Evolutionary conservation across 2,329 filamentous ascomycete genomes (phyloP).

Genomic region (Alternaria postmessia): DNA sequence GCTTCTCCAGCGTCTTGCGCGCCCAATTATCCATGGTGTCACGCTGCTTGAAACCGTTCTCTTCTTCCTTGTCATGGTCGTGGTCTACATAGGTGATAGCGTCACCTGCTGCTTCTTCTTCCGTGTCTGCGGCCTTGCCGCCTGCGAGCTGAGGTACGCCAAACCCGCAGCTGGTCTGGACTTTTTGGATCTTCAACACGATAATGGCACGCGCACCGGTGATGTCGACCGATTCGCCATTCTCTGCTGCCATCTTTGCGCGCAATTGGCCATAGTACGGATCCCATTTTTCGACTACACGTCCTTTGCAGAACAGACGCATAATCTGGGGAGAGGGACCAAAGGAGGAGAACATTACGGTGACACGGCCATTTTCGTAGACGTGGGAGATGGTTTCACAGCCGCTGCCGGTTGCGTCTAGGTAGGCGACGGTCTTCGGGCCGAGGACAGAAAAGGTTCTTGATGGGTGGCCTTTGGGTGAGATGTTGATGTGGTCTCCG

Average conservation of each 20-base stretch:
- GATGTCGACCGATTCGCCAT: slow-evolving; percentile 35
- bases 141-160: slow-evolving; percentile 64
- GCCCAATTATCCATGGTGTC: slow-evolving; percentile 65
- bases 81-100: slow-evolving; percentile 34
- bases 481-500: slow-evolving; percentile 77
- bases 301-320: slow-evolving; percentile 68
- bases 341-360: slow-evolving; percentile 77
- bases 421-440: slow-evolving; percentile 69
- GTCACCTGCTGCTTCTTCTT: slow-evolving; percentile 20
- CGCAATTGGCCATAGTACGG: slow-evolving; percentile 49
- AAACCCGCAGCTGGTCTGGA: slow-evolving; percentile 73
- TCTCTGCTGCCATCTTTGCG: slow-evolving; percentile 53
- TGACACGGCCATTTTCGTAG: slow-evolving; percentile 78
- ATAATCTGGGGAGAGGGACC: slow-evolving; percentile 67
- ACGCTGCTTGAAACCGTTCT: slow-evolving; percentile 49
- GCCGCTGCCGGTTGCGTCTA: slow-evolving; percentile 78
- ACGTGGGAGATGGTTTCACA: slow-evolving; percentile 79
- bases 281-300: slow-evolving; percentile 68
- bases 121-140: slow-evolving; percentile 4
- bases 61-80: slow-evolving; percentile 19
- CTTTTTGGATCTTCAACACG: slow-evolving; percentile 66
- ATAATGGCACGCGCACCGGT: slow-evolving; percentile 63
- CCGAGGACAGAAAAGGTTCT: slow-evolving; percentile 69
- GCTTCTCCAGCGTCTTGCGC: slow-evolving; percentile 58
- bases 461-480: slow-evolving; percentile 73